These are phyloP conservation scores for Rusavskia elegans DNA, from an alignment of 495 filamentous ascomycete species.

Conservation along the genomic window DNA sequence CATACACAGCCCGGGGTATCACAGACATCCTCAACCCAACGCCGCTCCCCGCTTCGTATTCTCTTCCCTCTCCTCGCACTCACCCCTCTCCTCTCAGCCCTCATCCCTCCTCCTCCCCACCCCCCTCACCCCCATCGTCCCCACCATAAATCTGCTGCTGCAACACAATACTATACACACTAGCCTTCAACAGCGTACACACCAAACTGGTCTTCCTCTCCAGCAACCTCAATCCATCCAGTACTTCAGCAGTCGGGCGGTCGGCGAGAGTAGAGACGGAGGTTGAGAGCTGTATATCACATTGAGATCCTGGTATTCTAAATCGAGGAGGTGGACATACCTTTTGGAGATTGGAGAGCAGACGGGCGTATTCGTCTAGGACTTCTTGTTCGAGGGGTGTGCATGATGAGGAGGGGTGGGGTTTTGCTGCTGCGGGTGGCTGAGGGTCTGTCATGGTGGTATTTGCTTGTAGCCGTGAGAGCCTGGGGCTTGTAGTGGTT, in stretches of 20 bases:
- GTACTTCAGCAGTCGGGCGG: slow-evolving; percentile 50
- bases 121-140: slow-evolving; percentile 16
- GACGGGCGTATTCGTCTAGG: slow-evolving; percentile 75
- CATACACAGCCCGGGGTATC: background rate
- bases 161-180: slow-evolving; percentile 94
- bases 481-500: too few relatives aligned
- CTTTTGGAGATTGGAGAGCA: slow-evolving; percentile 83
- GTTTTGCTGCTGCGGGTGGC: background rate
- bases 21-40: background rate
- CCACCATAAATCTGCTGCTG: slow-evolving; percentile 70
- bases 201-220: slow-evolving; percentile 90
- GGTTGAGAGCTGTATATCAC: slow-evolving; percentile 35
- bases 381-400: slow-evolving; percentile 84
- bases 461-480: too few relatives aligned
- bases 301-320: too few relatives aligned
- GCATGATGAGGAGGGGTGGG: slow-evolving; percentile 17
- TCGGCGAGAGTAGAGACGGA: slow-evolving; percentile 45
- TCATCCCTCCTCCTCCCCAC: slow-evolving; percentile 16
- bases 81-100: background rate
- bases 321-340: slow-evolving; percentile 26
- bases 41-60: background rate
- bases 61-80: background rate
- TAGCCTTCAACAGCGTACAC: slow-evolving; percentile 90
- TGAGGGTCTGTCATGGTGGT: too few relatives aligned
- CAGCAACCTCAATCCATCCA: slow-evolving; percentile 72